phyloP scores from a whole-genome alignment of 352 stramenopile genomes.

The Pythium phragmiticola region DNA sequence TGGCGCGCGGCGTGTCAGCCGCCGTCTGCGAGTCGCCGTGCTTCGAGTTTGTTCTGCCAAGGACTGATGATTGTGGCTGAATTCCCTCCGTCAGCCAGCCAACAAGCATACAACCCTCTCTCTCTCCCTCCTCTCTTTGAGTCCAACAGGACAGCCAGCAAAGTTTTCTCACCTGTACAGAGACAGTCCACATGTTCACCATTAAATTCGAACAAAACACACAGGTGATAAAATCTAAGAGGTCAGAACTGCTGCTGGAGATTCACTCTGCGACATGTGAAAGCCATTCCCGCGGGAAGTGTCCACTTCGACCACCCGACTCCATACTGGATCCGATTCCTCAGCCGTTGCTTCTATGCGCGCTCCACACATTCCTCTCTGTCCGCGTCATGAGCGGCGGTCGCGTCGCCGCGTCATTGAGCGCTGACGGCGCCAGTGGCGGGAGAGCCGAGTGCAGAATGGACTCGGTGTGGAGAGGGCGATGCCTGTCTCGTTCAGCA shows the following conservation, averaged over 20 bases:
- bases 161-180: too few relatives aligned
- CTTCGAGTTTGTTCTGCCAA: too few relatives aligned
- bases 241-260: neutral
- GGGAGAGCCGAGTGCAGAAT: constrained; percentile 23
- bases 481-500: constrained; percentile 16
- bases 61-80: too few relatives aligned
- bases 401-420: neutral
- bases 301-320: neutral
- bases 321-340: neutral
- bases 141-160: too few relatives aligned
- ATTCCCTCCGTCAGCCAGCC: too few relatives aligned
- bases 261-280: neutral
- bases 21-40: too few relatives aligned
- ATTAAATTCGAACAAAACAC: neutral
- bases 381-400: constrained; percentile 21
- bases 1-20: too few relatives aligned
- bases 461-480: constrained; percentile 12
- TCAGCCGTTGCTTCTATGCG: neutral
- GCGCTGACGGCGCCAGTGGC: neutral
- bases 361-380: constrained; percentile 16
- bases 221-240: neutral
- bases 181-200: too few relatives aligned
- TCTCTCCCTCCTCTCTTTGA: too few relatives aligned
- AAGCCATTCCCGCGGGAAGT: too few relatives aligned
- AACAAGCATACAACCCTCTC: too few relatives aligned